Base-by-base conservation (phyloP, 192 early-diverging fungal species). In the Umbelopsis sp. region DNA sequence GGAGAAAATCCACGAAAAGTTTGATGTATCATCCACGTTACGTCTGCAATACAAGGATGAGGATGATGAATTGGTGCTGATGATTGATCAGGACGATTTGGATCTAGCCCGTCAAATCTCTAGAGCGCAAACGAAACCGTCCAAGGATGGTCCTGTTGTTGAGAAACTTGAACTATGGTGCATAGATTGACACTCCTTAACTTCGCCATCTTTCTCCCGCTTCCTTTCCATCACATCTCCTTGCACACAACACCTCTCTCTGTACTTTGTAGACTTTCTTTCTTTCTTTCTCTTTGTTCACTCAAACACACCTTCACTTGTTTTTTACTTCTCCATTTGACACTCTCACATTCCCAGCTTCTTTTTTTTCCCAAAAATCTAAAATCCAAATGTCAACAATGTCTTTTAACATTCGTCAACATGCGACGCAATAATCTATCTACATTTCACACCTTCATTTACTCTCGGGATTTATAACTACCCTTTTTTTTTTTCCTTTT, bases 61-160 rank as follows among this genome's bases (percentile, higher is more conserved):
- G 68, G 93, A 93, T 65, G 87, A 87, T 36, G 90, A 92, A 74
- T 83, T 92, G 77, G 87, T 96, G n/a, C 78, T 91, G 45, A 93
- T 97, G 88, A 91, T 90, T 29, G 95, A 97, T 77, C 89, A 97
- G 34, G 96, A 96, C 44, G 96, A 97, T 79, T 89, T 92, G 74
- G 85, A 91, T 59, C 87, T 95, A 77, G 89, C 89, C 45, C 86
- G 86, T 29, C 56, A 62, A 32, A 62, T 62, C n/a, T 12, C 56
- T 12, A 29, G 56, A 62, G 56, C 56, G 14, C 56, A 62, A 62
- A 32, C 29, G 34, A 62, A 62, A 26, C 25, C 31, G 17, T 20
- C 20, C 29, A 62, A 26, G 17, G 56, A 62, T 36, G 5, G 17
- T 14, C 7, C 29, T 31, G 56, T 32, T 29, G 31, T 34, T 12